Evolutionary conservation across 257 asterid species (phyloP), one percentile per base, ranked within the genome.

Genomic region (Jacaranda mimosifolia): DNA sequence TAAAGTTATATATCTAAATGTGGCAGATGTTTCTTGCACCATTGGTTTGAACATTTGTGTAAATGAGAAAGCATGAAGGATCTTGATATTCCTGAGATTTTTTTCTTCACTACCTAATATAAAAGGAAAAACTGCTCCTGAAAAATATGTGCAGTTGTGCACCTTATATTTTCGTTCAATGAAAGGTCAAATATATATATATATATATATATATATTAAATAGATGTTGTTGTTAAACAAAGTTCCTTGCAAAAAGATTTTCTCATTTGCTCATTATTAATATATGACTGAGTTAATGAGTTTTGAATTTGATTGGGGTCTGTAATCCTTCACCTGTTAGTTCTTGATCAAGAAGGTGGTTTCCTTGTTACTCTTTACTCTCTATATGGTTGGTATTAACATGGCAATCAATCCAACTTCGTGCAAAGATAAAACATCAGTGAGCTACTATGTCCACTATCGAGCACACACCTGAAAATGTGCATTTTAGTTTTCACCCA

Each of bases 11-110:
- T 52, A 60, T 10, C 48, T 43, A 8, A 15, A 74, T 40, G 26
- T 46, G 72, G 35, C n/a, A 26, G 21, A 65, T 59, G 59, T 65
- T 58, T 59, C 49, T 75, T 49, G 9, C 39, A 36, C n/a, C 55
- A 51, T 43, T 39, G 52, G 42, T 2, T 59, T 6, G 67, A 8
- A 70, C 21, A 14, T 7, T 63, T 63, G 19, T 38, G 26, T 26
- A 4, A 26, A 5, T 64, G 10, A 42, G 72, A 10, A 48, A 58
- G 59, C 17, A 66, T 49, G 35, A 45, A 69, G 6, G 8, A 56
- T 43, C 55, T 21, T 6, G 39, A 69, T 68, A 55, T 59, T 68
- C 35, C 36, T 36, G 13, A 48, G 72, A 68, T 39, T 14, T 58
- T 56, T 57, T 12, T 1, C 60, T 53, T 14, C 4, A 18, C 2